phyloP scores from a whole-genome alignment of 106 monocot genomes.

The Vanilla planifolia region DNA sequence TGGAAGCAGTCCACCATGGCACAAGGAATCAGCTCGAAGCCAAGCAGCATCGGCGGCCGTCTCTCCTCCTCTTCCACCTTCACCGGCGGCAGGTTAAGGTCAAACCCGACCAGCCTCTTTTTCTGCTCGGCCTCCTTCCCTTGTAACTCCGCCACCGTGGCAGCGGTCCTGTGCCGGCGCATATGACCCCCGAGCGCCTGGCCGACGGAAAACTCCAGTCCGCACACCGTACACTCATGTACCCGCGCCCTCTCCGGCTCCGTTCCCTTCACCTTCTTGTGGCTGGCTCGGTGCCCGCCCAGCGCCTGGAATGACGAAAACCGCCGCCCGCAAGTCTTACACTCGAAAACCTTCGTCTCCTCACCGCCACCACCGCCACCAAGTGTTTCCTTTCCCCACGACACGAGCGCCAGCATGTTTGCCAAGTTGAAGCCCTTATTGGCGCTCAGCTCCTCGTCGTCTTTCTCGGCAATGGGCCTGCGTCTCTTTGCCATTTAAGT shows the following conservation, averaged over 20 bases:
- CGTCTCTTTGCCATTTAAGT: too few relatives aligned
- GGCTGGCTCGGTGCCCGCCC: slow-evolving; percentile 9
- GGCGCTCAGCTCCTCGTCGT: too few relatives aligned
- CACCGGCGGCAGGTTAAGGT: slow-evolving; percentile 6
- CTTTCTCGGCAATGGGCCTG: too few relatives aligned
- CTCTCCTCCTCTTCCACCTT: slow-evolving; percentile 5
- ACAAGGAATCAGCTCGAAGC: not conserved
- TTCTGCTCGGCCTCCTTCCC: too few relatives aligned
- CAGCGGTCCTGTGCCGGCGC: not conserved
- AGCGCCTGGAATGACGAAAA: slow-evolving; percentile 58
- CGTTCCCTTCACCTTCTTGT: not conserved
- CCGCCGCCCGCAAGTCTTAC: slow-evolving; percentile 61
- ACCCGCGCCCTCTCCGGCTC: not conserved
- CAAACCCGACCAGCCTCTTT: not conserved
- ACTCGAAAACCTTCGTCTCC: slow-evolving; percentile 31
- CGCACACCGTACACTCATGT: slow-evolving; percentile 1
- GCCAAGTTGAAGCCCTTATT: not conserved
- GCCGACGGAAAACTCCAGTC: slow-evolving; percentile 3
- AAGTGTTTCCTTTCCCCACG: not conserved
- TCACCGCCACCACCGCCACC: not conserved
- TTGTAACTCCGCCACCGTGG: not conserved
- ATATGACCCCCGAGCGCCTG: slow-evolving; percentile 6
- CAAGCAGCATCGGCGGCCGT: slow-evolving; percentile 1
- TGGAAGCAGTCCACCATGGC: slow-evolving; percentile 7
- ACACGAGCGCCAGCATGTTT: slow-evolving; percentile 3